Evolutionary conservation across 2,329 filamentous ascomycete species (phyloP).

Genomic region (Sclerotinia trifoliorum): DNA sequence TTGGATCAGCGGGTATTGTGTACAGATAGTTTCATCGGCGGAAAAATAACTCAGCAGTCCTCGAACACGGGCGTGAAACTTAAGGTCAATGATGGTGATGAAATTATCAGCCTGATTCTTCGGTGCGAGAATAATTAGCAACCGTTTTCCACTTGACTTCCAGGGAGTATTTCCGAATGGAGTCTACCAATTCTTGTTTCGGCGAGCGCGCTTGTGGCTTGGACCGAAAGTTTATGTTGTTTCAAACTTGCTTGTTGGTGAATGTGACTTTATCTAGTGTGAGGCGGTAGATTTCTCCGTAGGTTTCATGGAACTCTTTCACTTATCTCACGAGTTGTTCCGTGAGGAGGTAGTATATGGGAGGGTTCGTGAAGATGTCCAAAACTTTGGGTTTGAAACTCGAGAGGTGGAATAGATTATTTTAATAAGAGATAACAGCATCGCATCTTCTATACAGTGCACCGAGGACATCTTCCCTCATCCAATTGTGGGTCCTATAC

Average conservation of each 20-base stretch:
- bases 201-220: background rate
- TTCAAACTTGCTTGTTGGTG: background rate
- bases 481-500: background rate
- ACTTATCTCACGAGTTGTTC: conserved; percentile 1
- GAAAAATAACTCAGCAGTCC: conserved; percentile 37
- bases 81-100: background rate
- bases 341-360: conserved; percentile 5
- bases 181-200: conserved; percentile 4
- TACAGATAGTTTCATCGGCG: conserved; percentile 36
- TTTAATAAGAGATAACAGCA: background rate
- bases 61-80: conserved; percentile 34
- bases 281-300: background rate
- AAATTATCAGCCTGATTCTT: background rate
- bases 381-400: background rate
- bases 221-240: background rate
- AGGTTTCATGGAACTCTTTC: conserved; percentile 1
- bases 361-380: background rate
- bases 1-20: conserved; percentile 35
- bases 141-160: background rate
- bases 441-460: background rate
- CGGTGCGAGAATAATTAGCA: background rate
- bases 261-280: background rate
- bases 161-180: background rate
- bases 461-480: background rate
- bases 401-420: background rate